Evolutionary conservation across 305 asterid species (phyloP), one percentile per base, ranked within the genome.

Genomic region (Plantago coronopus): DNA sequence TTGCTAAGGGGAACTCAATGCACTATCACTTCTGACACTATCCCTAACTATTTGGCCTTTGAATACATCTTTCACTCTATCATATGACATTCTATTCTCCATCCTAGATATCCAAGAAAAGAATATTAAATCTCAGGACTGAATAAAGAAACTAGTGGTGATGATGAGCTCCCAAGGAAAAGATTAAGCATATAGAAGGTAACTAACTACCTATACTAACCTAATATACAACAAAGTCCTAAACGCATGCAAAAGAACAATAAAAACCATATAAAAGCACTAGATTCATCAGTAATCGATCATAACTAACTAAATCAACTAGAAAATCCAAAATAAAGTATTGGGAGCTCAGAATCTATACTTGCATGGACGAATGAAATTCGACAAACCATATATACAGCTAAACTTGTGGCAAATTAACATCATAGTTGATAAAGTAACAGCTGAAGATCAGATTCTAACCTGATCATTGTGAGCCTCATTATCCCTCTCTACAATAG

Each of bases 401-500:
- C 21, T 47, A 15, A 34, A 54, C 8, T 58, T 50, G 17, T 40
- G 53, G 25, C 13, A 12, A 14, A 53, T 46, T 16, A 42, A 17
- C 51, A 44, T 25, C 31, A 25, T 45, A 17, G 18, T 13, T 7
- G 15, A 15, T 18, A 6, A 17, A 57, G 49, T 20, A 34, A 43
- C 17, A 59, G 46, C 50, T 58, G 9, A 34, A 14, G 49, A 34
- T 34, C 64, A 51, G 14, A 56, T 68, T 7, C 21, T 65, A 48
- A 93, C 98, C 96, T 83, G 95, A 74, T 83, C 82, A 70, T 73
- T 79, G 72, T 23, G 73, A 20, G 81, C 66, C 18, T 89, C 88
- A 7, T 51, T 69, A 16, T 89, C 97, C 80, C 86, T 84, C 51
- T 91, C 98, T 74, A 79, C 89, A 45, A 80, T 74, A 22, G 89